Evolutionary conservation across 2,329 filamentous ascomycete genomes (phyloP), one percentile per base, ranked within the genome.

Genomic region (Ceratocystis lukuohia): DNA sequence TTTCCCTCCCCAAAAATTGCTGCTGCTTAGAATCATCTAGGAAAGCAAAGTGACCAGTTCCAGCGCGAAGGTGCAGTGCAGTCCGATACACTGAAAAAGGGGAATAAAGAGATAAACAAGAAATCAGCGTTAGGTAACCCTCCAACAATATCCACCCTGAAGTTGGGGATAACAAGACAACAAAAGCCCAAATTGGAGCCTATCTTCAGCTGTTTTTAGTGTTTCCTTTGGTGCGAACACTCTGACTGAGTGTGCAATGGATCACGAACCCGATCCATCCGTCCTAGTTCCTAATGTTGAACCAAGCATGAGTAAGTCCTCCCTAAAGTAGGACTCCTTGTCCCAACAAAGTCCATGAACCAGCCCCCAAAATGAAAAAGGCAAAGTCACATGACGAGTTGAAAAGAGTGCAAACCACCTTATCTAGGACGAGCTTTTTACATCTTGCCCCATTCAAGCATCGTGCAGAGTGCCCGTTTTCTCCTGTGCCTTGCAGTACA

Each of bases 401-500:
- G 10, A 28, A 7, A 25, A 12, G 48, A 53, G 6, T 20, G 8
- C 20, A 6, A 37, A 37, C 33, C 4, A 41, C 37, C 37, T 41
- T 41, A 41, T 12, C 3, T 12, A 41, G 37, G 10, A 3, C 10
- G 37, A 12, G 12, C 17, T 25, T 15, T 62, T 22, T 17, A 37
- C 17, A 59, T 59, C 8, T 46, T 15, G 20, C 22, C 66, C 61
- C 7, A 12, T 62, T 65, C 61, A 41, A 64, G 61, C 46, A 56
- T 63, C 61, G 25, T 53, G 48, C 64, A 66, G 64, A 63, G 66
- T 68, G 64, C 50, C 37, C 12, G 48, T 68, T 68, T 68, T 66
- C 57, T 66, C 48, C 61, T 63, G 41, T 57, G 20, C 48, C 41
- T 57, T 68, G 57, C 46, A 59, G 57, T 6, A 25, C 22, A 17